A percentile compares a stretch with the other conserved stretches of the same genome.
Conservation (phyloP, 306 rosid species). For the Ormosia emarginata region DNA sequence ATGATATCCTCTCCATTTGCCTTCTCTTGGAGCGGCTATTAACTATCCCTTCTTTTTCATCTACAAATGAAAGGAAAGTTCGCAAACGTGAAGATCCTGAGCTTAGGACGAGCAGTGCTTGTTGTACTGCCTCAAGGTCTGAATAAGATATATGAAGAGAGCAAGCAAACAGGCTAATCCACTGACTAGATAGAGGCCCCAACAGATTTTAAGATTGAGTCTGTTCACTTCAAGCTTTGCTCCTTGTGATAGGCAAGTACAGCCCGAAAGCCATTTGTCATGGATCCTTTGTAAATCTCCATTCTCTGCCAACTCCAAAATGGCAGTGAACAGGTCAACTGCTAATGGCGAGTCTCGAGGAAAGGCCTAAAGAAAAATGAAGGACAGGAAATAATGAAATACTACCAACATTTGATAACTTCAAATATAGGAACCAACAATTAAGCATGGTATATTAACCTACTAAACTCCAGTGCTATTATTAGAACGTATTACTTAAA, state of each 20-base stretch:
- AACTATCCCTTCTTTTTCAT: slow-evolving; percentile 59
- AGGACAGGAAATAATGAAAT: neutral
- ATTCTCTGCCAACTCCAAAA: slow-evolving; percentile 71
- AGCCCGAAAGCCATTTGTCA: slow-evolving; percentile 85
- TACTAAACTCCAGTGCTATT: neutral
- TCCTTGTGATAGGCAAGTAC: slow-evolving; percentile 69
- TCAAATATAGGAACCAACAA: neutral
- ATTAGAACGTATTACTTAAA: neutral
- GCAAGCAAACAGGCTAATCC: slow-evolving; percentile 78
- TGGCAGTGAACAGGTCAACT: slow-evolving; percentile 80
- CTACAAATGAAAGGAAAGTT: slow-evolving; percentile 71
- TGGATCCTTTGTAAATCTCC: slow-evolving; percentile 95
- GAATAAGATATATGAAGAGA: slow-evolving; percentile 57
- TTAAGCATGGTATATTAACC: neutral
- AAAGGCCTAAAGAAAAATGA: slow-evolving; percentile 62
- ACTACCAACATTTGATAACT: neutral
- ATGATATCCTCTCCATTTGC: slow-evolving; percentile 47
- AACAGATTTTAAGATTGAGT: slow-evolving; percentile 69
- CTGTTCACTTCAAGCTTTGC: slow-evolving; percentile 74
- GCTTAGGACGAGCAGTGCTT: slow-evolving; percentile 35
- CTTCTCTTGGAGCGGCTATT: slow-evolving; percentile 56
- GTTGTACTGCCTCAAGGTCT: slow-evolving; percentile 59
- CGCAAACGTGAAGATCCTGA: slow-evolving; percentile 41
- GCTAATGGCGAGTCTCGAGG: slow-evolving; percentile 86
- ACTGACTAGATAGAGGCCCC: slow-evolving; percentile 74